phyloP scores from a whole-genome alignment of 164 flowering plant genomes.

The Taxillus chinensis region DNA sequence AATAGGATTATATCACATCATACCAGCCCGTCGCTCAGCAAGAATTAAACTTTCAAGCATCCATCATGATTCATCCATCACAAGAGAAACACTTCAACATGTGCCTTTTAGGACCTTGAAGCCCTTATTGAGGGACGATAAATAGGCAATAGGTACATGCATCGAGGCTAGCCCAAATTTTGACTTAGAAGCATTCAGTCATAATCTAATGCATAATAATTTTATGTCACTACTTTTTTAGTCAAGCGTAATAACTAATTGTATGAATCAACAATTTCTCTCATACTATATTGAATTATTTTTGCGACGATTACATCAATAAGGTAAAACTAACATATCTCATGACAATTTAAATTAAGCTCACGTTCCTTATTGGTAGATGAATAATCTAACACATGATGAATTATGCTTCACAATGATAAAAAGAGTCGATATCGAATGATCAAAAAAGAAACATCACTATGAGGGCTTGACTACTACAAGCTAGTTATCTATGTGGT shows the following conservation, averaged over 20 bases:
- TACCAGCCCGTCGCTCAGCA: too few species aligned
- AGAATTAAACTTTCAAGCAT: too few species aligned
- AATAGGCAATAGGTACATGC: too few species aligned
- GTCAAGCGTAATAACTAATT: neutral
- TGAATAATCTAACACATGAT: neutral
- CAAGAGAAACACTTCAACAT: too few species aligned
- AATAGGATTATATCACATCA: too few species aligned
- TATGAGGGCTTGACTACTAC: neutral
- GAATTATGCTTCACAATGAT: neutral
- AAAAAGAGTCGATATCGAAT: neutral
- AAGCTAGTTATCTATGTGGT: too few species aligned
- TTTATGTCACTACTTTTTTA: neutral
- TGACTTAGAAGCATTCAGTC: too few species aligned
- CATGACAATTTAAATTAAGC: neutral
- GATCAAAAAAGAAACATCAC: conserved; percentile 1
- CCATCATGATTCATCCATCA: too few species aligned
- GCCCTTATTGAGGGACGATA: too few species aligned
- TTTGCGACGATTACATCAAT: neutral
- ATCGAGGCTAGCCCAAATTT: too few species aligned
- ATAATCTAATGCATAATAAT: too few species aligned
- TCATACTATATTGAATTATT: neutral
- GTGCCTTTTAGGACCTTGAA: too few species aligned
- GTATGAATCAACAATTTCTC: neutral
- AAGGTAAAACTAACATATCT: neutral
- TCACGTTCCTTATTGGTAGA: neutral